phyloP scores from a whole-genome alignment of 495 filamentous ascomycete genomes.

The Aspergillus baeticus region DNA sequence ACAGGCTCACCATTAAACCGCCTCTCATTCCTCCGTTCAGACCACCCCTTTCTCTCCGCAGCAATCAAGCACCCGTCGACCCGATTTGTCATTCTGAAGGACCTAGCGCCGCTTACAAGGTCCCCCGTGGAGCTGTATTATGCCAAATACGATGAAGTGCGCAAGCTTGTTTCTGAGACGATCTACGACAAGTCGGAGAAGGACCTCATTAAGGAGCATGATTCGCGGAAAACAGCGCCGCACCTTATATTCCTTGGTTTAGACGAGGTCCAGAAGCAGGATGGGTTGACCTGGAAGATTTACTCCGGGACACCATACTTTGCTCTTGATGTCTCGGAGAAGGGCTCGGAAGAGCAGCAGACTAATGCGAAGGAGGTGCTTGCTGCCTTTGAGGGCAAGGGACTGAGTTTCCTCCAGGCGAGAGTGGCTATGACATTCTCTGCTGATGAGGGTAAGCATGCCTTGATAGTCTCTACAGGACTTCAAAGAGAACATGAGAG shows the following conservation, averaged over 20 bases:
- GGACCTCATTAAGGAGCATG: conserved; percentile 67
- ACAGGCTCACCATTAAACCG: conserved; percentile 71
- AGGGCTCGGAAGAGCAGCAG: conserved; percentile 51
- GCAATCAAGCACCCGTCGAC: conserved; percentile 72
- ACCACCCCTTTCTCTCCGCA: conserved; percentile 73
- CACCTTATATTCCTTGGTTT: conserved; percentile 84
- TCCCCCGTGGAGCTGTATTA: conserved; percentile 57
- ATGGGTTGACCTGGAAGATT: conserved; percentile 50
- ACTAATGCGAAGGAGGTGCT: conserved; percentile 47
- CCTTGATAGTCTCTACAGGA: no score
- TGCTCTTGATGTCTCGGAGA: conserved; percentile 83
- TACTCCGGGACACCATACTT: conserved; percentile 83
- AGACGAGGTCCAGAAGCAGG: conserved; percentile 62
- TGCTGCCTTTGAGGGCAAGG: conserved; percentile 55
- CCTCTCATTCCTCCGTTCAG: conserved; percentile 80
- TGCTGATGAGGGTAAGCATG: conserved; percentile 58
- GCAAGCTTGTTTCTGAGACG: conserved; percentile 65
- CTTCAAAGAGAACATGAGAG: conserved; percentile 2
- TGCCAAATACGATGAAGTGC: conserved; percentile 60
- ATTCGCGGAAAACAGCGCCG: conserved; percentile 66
- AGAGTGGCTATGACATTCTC: conserved; percentile 57
- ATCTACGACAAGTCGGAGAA: conserved; percentile 72
- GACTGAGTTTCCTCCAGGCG: conserved; percentile 58
- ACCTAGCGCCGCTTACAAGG: conserved; percentile 72
- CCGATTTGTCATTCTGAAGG: conserved; percentile 73